Evolutionary conservation across 2,329 filamentous ascomycete genomes (phyloP).

Genomic region (Talaromyces piceae): DNA sequence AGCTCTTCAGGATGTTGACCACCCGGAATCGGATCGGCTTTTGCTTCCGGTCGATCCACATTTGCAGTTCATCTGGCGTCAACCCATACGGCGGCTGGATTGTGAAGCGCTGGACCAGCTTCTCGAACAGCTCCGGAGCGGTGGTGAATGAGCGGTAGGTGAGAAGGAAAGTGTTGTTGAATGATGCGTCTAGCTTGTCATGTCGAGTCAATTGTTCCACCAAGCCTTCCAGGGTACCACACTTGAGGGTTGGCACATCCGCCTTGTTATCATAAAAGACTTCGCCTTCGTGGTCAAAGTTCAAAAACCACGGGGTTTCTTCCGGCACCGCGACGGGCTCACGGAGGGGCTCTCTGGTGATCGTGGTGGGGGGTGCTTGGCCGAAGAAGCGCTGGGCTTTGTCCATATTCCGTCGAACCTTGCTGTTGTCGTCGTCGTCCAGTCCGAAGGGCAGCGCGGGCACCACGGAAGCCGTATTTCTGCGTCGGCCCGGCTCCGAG

Average conservation of each 20-base stretch:
- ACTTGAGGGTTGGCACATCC: slow-evolving; percentile 70
- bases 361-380: slow-evolving; percentile 36
- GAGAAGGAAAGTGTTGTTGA: slow-evolving; percentile 95
- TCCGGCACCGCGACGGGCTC: slow-evolving; percentile 52
- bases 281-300: slow-evolving; percentile 79
- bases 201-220: slow-evolving; percentile 94
- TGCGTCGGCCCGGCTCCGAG: slow-evolving; percentile 32
- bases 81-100: slow-evolving; percentile 86
- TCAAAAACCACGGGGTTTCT: slow-evolving; percentile 75
- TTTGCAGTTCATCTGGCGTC: slow-evolving; percentile 65
- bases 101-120: slow-evolving; percentile 83
- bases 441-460: slow-evolving; percentile 31
- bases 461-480: slow-evolving; percentile 35
- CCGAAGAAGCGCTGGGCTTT: slow-evolving; percentile 43
- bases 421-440: slow-evolving; percentile 29
- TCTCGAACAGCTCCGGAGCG: slow-evolving; percentile 83
- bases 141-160: slow-evolving; percentile 94
- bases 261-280: slow-evolving; percentile 81
- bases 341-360: slow-evolving; percentile 29
- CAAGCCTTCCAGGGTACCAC: slow-evolving; percentile 78
- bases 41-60: slow-evolving; percentile 90
- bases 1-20: slow-evolving; percentile 95
- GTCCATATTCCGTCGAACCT: slow-evolving; percentile 38
- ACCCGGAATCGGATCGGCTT: slow-evolving; percentile 93
- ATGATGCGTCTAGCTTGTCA: slow-evolving; percentile 87